Conservation (phyloP, 2,329 filamentous ascomycete genomes). For the Dendrostoma leiphaemia region DNA sequence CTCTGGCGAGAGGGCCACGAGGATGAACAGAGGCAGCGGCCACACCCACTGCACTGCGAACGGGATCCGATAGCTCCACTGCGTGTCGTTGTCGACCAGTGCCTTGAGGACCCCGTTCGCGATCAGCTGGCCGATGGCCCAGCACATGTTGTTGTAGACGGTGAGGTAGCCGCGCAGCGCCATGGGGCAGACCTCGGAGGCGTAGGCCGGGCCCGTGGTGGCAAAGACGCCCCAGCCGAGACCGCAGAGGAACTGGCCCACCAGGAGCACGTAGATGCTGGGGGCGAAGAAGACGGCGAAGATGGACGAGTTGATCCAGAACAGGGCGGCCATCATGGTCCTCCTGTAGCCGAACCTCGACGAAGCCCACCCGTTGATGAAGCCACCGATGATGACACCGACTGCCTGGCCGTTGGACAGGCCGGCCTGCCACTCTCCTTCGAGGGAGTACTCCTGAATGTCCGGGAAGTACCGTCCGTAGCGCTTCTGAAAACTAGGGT, state of each 20-base stretch:
- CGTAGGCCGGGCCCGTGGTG: slow-evolving; percentile 37
- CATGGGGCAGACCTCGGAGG: slow-evolving; percentile 27
- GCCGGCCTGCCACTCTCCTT: slow-evolving; percentile 49
- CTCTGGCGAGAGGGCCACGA: slow-evolving; percentile 22
- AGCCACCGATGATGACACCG: slow-evolving; percentile 34
- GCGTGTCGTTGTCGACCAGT: slow-evolving; percentile 21
- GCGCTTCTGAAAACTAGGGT: slow-evolving; percentile 33
- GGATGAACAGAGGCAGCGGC: slow-evolving; percentile 21
- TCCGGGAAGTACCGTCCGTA: slow-evolving; percentile 38
- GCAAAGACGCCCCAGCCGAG: slow-evolving; percentile 46
- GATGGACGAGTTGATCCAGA: slow-evolving; percentile 40
- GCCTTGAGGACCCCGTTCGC: slow-evolving; percentile 23
- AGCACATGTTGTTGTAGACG: slow-evolving; percentile 26
- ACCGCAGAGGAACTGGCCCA: slow-evolving; percentile 45
- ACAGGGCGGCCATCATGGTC: slow-evolving; percentile 41
- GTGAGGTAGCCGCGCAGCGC: slow-evolving; percentile 27
- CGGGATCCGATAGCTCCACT: slow-evolving; percentile 25
- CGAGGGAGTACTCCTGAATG: slow-evolving; percentile 42
- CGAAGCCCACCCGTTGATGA: slow-evolving; percentile 42
- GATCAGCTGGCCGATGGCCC: slow-evolving; percentile 26
- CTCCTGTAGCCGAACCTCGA: slow-evolving; percentile 41
- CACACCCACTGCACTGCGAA: slow-evolving; percentile 24
- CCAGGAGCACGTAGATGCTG: slow-evolving; percentile 39
- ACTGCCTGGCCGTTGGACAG: slow-evolving; percentile 37
- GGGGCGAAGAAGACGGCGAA: slow-evolving; percentile 50